A percentile compares a stretch with the other conserved stretches of the same genome.
Conservation (phyloP, 495 filamentous ascomycete species). For the Amphirosellinia nigrospora region DNA sequence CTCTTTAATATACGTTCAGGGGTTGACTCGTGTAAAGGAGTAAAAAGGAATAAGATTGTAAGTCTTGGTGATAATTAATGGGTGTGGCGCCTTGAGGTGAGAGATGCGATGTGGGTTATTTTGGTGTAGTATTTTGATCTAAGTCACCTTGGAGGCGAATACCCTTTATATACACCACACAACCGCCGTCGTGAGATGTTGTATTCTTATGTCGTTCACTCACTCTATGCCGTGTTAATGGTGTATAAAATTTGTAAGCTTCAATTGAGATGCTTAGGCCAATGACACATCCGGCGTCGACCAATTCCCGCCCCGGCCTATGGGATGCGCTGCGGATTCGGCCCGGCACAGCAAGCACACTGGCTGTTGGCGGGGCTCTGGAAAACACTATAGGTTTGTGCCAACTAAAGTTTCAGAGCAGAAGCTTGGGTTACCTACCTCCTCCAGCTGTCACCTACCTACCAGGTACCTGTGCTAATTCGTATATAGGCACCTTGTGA, state of each 20-base stretch:
- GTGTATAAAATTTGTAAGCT: conserved; percentile 19
- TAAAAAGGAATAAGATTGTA: too few species aligned
- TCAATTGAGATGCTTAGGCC: neutral
- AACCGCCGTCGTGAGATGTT: neutral
- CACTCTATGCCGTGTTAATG: neutral
- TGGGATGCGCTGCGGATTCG: neutral
- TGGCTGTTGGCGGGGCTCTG: conserved; percentile 8
- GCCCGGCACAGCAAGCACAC: neutral
- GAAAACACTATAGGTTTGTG: neutral
- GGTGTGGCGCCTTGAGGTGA: neutral
- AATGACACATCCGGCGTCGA: conserved; percentile 26
- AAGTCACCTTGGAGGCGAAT: neutral
- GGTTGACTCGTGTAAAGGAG: neutral
- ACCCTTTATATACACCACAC: neutral
- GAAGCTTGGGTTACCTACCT: too few species aligned
- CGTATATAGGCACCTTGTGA: too few species aligned
- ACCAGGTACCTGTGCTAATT: too few species aligned
- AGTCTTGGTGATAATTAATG: too few species aligned
- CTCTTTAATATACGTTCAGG: neutral
- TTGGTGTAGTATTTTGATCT: too few species aligned
- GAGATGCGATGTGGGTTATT: neutral
- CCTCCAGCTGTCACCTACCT: too few species aligned
- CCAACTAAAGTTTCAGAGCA: neutral
- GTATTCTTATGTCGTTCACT: neutral
- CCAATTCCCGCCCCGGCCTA: neutral